Conservation (phyloP, 176 grass and related monocot species). For the Luzula sylvatica region DNA sequence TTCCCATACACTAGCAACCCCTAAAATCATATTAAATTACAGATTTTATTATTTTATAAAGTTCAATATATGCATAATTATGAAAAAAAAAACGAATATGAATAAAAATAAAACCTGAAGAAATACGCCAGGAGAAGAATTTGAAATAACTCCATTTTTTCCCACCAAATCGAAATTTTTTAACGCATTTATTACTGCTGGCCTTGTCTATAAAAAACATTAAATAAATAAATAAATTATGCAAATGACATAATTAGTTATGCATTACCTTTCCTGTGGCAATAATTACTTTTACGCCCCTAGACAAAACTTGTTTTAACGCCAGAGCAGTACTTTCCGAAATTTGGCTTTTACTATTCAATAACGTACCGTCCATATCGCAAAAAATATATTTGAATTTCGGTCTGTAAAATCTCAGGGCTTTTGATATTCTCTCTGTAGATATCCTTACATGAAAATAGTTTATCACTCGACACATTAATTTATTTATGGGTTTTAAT, state of each 20-base stretch:
- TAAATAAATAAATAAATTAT: conserved; percentile 22
- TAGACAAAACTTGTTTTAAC: conserved; percentile 75
- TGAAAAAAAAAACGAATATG: too few species aligned
- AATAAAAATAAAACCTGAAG: conserved; percentile 94
- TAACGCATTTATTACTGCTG: conserved; percentile 63
- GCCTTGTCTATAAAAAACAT: conserved; percentile 50
- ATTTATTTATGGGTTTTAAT: neutral
- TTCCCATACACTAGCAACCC: conserved; percentile 84
- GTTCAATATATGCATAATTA: too few species aligned
- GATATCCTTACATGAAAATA: conserved; percentile 57
- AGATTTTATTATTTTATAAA: conserved; percentile 7
- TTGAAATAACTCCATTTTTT: conserved; percentile 73
- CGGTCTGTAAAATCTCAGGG: conserved; percentile 88
- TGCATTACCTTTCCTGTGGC: conserved; percentile 85
- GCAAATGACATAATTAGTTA: conserved; percentile 13
- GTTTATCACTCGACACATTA: conserved; percentile 4
- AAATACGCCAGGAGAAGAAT: conserved; percentile 79
- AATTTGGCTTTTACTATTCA: conserved; percentile 95
- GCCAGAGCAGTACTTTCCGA: conserved; percentile 64
- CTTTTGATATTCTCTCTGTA: conserved; percentile 44
- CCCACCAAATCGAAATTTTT: conserved; percentile 69
- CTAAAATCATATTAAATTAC: conserved; percentile 33
- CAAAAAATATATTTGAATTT: conserved; percentile 96
- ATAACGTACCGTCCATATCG: conserved; percentile 95
- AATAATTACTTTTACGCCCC: conserved; percentile 84